Evolutionary conservation across 345 rosid species (phyloP).

Genomic region (Bruguiera sexangula): DNA sequence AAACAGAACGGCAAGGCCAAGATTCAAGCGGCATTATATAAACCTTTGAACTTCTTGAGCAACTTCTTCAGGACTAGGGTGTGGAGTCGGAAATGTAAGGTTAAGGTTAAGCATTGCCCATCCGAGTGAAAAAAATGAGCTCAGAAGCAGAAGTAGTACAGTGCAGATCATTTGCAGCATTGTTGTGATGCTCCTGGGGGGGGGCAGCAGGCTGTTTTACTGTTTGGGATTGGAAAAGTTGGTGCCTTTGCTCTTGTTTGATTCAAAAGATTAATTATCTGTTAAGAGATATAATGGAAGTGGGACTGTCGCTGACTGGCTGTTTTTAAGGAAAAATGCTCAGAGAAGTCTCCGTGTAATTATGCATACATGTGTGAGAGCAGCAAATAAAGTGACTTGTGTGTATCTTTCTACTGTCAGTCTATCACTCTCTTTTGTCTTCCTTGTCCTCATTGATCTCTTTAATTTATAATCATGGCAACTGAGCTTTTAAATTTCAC

Average conservation of each 20-base stretch:
- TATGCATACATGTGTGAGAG: neutral
- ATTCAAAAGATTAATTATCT: neutral
- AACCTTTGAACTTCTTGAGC: slow-evolving; percentile 79
- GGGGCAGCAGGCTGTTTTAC: neutral
- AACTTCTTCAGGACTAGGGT: slow-evolving; percentile 73
- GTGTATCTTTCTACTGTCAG: no score
- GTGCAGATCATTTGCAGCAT: slow-evolving; percentile 20
- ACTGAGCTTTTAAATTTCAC: slow-evolving; percentile 7
- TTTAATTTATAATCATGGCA: slow-evolving; percentile 8
- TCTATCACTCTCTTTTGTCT: neutral
- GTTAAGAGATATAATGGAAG: neutral
- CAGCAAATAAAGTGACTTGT: neutral
- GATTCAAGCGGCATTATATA: slow-evolving; percentile 10
- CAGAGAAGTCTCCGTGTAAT: neutral
- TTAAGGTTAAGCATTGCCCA: slow-evolving; percentile 43
- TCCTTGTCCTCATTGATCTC: neutral
- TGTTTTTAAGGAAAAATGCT: neutral
- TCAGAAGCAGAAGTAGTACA: slow-evolving; percentile 30
- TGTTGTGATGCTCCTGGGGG: neutral
- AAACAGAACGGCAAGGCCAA: neutral
- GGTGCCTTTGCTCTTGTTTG: neutral
- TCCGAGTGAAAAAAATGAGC: slow-evolving; percentile 35
- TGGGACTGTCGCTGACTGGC: neutral
- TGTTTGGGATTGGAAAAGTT: neutral
- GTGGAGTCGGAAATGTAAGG: slow-evolving; percentile 49